Percentiles rank a stretch among this genome's conserved stretches.
phyloP scores from a whole-genome alignment of 257 asterid species.

The Coffea eugenioides region DNA sequence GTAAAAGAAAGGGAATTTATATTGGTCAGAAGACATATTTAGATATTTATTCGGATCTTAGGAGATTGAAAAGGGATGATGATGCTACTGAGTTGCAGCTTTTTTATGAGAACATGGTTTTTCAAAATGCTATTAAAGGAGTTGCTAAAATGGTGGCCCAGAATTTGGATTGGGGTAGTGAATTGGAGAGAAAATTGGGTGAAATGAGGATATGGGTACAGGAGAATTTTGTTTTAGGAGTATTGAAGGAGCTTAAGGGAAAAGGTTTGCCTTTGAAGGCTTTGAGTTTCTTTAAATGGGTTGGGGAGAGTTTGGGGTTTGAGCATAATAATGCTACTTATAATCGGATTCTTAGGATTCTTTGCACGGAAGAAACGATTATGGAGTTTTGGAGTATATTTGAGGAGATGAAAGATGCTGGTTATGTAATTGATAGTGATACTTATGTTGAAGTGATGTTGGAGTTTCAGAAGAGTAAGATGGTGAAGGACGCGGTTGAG shows the following conservation, averaged over 20 bases:
- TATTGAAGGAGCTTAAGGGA: constrained; percentile 73
- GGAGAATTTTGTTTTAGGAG: constrained; percentile 71
- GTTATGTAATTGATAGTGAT: constrained; percentile 83
- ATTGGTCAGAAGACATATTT: constrained; percentile 74
- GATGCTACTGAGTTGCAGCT: constrained; percentile 74
- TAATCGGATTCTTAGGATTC: constrained; percentile 77
- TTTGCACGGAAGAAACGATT: constrained; percentile 65
- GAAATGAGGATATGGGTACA: constrained; percentile 46
- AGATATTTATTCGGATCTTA: constrained; percentile 43
- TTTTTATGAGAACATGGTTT: constrained; percentile 62
- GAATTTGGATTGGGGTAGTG: constrained; percentile 52
- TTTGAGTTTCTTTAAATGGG: constrained; percentile 73
- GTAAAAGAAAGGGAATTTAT: constrained; percentile 77
- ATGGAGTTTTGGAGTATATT: constrained; percentile 64
- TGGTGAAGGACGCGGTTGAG: constrained; percentile 67
- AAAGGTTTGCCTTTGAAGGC: constrained; percentile 56
- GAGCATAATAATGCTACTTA: constrained; percentile 69
- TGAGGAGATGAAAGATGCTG: constrained; percentile 58
- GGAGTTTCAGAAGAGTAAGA: constrained; percentile 72
- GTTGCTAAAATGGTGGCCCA: constrained; percentile 50
- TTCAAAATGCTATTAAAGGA: constrained; percentile 64
- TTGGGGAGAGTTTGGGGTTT: constrained; percentile 42
- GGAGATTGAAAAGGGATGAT: constrained; percentile 57
- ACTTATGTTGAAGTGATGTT: constrained; percentile 75
- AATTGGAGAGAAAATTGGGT: constrained; percentile 51